These are phyloP conservation scores for Chondrus crispus DNA, from an alignment of 23 red algal species.

Conservation along the genomic window DNA sequence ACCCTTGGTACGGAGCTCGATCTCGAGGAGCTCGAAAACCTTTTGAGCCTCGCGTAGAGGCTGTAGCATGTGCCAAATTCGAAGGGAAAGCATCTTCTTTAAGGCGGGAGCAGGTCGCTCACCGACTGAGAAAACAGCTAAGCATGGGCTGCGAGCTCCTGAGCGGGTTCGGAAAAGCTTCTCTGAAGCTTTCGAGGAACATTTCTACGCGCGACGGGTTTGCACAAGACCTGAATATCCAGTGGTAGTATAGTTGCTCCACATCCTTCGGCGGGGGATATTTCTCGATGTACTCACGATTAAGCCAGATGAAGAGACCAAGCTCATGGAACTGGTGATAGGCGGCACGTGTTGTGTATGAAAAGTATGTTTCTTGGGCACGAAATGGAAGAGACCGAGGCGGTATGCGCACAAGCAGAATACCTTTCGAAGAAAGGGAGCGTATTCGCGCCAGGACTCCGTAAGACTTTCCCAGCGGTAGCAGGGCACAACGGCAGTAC, in stretches of 20 bases:
- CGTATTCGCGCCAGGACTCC: not conserved
- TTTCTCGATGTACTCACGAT: not conserved
- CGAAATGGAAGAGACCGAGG: not conserved
- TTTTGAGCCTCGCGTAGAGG: too few relatives aligned
- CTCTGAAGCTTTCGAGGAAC: not conserved
- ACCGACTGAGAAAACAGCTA: not conserved
- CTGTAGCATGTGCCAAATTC: too few relatives aligned
- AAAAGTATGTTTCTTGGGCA: not conserved
- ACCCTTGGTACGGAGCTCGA: too few relatives aligned
- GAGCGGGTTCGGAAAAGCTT: not conserved
- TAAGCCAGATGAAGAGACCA: not conserved
- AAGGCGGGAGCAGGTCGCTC: too few relatives aligned
- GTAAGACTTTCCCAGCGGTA: not conserved
- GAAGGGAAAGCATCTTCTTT: too few relatives aligned
- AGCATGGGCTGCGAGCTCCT: not conserved
- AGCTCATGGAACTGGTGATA: not conserved
- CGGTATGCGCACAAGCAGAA: not conserved
- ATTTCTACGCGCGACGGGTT: not conserved
- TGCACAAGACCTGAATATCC: not conserved
- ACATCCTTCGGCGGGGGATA: not conserved
- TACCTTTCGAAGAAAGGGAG: not conserved
- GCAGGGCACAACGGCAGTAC: conserved; percentile 15
- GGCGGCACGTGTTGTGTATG: not conserved
- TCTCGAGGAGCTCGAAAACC: too few relatives aligned
- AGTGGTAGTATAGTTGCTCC: not conserved